phyloP scores from a whole-genome alignment of 495 filamentous ascomycete genomes.

The Glonium stellatum region DNA sequence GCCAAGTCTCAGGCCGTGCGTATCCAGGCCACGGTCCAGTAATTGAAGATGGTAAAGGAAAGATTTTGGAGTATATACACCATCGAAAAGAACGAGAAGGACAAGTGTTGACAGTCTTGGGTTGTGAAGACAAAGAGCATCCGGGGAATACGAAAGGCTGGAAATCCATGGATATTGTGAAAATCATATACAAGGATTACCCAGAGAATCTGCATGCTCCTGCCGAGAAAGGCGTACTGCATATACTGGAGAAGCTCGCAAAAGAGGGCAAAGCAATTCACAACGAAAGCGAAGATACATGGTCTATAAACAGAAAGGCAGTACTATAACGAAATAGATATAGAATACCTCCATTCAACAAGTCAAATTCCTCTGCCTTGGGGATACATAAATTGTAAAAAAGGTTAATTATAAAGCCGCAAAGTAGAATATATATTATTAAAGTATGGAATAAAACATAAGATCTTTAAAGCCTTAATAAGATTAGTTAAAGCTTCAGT shows the following conservation, averaged over 20 bases:
- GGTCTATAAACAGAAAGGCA: slow-evolving; percentile 26
- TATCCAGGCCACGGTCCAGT: slow-evolving; percentile 87
- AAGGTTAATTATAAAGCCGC: too few relatives aligned
- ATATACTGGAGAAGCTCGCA: slow-evolving; percentile 36
- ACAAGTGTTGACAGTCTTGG: slow-evolving; percentile 67
- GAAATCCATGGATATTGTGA: slow-evolving; percentile 76
- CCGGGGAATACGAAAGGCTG: slow-evolving; percentile 36
- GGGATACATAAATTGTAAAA: too few relatives aligned
- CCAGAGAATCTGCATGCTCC: slow-evolving; percentile 66
- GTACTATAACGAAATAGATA: slow-evolving; percentile 13
- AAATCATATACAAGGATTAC: slow-evolving; percentile 73
- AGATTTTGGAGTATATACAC: slow-evolving; percentile 70
- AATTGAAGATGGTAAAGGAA: slow-evolving; percentile 56
- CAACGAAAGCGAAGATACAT: slow-evolving; percentile 25
- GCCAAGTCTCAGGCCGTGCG: slow-evolving; percentile 56
- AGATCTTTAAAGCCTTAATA: too few relatives aligned
- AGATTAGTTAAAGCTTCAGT: too few relatives aligned
- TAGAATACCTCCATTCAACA: not conserved
- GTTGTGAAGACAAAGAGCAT: slow-evolving; percentile 34
- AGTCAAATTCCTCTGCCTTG: not conserved
- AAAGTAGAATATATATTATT: too few relatives aligned
- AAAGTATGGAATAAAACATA: too few relatives aligned
- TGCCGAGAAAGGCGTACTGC: slow-evolving; percentile 36
- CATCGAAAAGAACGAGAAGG: slow-evolving; percentile 75
- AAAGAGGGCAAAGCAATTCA: slow-evolving; percentile 34